These are phyloP conservation scores for Camelina sativa DNA, from an alignment of 345 rosid species.

Conservation along the genomic window DNA sequence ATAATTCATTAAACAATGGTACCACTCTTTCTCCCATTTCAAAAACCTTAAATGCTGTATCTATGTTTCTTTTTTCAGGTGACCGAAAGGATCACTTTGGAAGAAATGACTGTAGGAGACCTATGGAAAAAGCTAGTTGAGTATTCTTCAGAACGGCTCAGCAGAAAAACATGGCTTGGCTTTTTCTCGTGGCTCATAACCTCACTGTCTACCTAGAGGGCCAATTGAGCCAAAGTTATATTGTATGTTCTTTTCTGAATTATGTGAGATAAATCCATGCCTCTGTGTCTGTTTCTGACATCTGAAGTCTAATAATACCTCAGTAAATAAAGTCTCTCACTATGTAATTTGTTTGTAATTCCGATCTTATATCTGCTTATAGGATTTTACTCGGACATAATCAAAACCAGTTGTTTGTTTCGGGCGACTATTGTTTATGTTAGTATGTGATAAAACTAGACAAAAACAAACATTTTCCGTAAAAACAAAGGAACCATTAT, in stretches of 20 bases:
- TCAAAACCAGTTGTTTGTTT: too few species aligned
- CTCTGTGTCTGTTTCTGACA: conserved; percentile 6
- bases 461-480: not conserved
- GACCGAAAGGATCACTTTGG: conserved; percentile 8
- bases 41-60: conserved; percentile 1
- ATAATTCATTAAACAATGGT: not conserved
- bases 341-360: not conserved
- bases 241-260: not conserved
- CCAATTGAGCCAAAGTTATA: not conserved
- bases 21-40: not conserved
- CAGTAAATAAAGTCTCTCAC: not conserved
- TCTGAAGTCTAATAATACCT: not conserved
- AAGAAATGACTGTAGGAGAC: conserved; percentile 34
- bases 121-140: conserved; percentile 40
- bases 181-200: conserved; percentile 43
- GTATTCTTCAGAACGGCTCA: conserved; percentile 37
- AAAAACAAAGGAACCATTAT: too few species aligned
- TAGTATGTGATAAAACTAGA: too few species aligned
- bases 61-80: conserved; percentile 15
- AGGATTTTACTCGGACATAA: too few species aligned
- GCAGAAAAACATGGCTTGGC: conserved; percentile 35
- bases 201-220: conserved; percentile 26
- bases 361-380: not conserved
- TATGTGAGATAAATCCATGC: not conserved
- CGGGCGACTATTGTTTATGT: too few species aligned